These are phyloP conservation scores for Aegilops umbellulata DNA, from an alignment of 176 grass and related monocot genomes.

Conservation along the genomic window DNA sequence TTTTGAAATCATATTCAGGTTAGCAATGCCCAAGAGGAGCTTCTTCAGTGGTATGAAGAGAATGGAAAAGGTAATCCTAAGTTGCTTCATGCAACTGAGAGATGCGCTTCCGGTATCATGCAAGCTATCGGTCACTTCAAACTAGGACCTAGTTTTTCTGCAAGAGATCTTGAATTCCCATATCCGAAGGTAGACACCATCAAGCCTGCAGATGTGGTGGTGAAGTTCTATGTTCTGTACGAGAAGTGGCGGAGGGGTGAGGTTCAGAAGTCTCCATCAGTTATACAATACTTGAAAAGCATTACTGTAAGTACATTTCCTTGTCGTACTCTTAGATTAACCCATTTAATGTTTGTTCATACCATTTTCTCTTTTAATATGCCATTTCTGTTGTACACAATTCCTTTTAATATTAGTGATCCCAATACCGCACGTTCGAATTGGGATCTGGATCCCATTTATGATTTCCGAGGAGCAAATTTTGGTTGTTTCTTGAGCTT, in stretches of 20 bases:
- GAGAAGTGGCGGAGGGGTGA: conserved; percentile 79
- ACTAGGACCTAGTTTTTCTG: conserved; percentile 62
- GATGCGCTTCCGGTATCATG: conserved; percentile 76
- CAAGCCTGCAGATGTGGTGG: conserved; percentile 54
- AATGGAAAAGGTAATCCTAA: conserved; percentile 56
- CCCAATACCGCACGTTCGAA: not conserved
- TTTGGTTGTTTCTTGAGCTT: not conserved
- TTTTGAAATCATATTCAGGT: conserved; percentile 65
- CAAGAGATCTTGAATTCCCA: conserved; percentile 61
- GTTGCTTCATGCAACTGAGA: conserved; percentile 77
- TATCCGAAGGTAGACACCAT: conserved; percentile 40
- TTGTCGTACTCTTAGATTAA: not conserved
- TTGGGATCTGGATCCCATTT: not conserved
- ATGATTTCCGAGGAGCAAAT: not conserved
- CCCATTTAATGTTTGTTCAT: not conserved
- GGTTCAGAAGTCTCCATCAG: conserved; percentile 49
- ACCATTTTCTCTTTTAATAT: not conserved
- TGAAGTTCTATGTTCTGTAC: conserved; percentile 80
- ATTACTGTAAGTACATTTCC: conserved; percentile 59
- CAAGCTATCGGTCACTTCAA: conserved; percentile 76
- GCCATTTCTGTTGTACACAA: not conserved
- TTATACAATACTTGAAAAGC: conserved; percentile 55
- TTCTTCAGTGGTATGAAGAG: conserved; percentile 79
- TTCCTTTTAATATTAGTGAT: not conserved
- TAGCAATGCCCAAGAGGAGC: conserved; percentile 80